Percentiles rank a stretch among this genome's conserved stretches.
phyloP scores from a whole-genome alignment of 768 basidiomycete genomes.

The Tulasnella calospora region DNA sequence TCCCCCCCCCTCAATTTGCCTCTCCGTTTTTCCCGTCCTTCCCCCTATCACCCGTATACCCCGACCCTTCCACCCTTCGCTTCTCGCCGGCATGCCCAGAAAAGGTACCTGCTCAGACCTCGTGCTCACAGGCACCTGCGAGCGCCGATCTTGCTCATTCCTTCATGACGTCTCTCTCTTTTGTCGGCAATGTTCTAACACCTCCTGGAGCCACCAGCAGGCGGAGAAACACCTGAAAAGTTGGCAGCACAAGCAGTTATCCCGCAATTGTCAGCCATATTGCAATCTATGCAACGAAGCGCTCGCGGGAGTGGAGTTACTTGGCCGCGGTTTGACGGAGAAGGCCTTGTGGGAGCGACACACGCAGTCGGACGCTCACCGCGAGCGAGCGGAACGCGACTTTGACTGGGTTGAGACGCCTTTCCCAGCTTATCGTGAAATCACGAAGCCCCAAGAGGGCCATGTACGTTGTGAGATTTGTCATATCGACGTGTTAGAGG shows the following conservation, averaged over 20 bases:
- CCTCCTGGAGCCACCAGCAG: neutral
- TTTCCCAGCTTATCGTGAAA: constrained; percentile 1
- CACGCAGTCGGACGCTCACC: neutral
- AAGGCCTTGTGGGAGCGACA: neutral
- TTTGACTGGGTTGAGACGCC: neutral
- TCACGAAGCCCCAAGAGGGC: neutral
- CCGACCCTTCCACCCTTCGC: neutral
- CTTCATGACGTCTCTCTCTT: neutral
- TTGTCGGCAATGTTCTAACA: neutral
- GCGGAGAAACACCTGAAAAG: neutral
- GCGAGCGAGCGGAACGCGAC: neutral
- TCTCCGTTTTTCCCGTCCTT: neutral
- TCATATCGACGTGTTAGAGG: neutral
- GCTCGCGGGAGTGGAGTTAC: neutral
- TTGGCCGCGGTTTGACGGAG: neutral
- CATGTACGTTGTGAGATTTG: neutral
- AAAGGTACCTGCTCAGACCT: neutral
- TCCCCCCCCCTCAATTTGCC: neutral
- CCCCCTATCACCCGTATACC: neutral
- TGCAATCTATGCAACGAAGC: neutral
- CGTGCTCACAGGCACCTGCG: neutral
- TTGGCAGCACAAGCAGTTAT: neutral
- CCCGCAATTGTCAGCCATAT: neutral
- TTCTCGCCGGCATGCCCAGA: neutral
- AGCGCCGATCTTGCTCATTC: neutral